Evolutionary conservation across 2,329 filamentous ascomycete species (phyloP), one percentile per base, ranked within the genome.

Genomic region (Xylariales sp.): DNA sequence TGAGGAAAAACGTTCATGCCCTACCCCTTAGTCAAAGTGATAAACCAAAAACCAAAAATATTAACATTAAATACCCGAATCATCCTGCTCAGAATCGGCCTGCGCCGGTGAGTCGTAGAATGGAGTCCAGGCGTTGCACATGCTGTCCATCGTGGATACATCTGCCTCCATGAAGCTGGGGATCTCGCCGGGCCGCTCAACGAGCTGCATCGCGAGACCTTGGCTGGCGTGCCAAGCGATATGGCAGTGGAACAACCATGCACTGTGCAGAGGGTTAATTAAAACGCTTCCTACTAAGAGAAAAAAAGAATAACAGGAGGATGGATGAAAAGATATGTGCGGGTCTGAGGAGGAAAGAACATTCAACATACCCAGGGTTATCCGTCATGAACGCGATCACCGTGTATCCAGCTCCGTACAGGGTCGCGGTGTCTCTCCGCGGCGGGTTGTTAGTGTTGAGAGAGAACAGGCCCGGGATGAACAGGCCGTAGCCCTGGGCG

Each of bases 171-270:
- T 33, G 0, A 39, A 35, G 25, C 59, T 53, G 33, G 63, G 43
- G 32, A 54, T 29, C 37, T 53, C 43, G 19, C 25, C 16, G n/a
- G 36, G 11, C 20, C 52, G 45, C 41, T 60, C 60, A 35, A 77
- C 44, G 46, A 76, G 74, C 51, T 78, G 74, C 35, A 76, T 50
- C 2, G 65, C 70, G 6, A 77, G 63, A 17, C 70, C 72, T 45
- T 67, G 60, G 35, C 53, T 56, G 12, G 69, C 60, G 46, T 76
- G 72, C 69, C 63, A 71, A 15, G 63, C 63, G 37, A 70, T 69
- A 46, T 70, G 63, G 47, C 64, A n/a, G n/a, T n/a, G n/a, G n/a
- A n/a, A n/a, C n/a, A n/a, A n/a, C n/a, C n/a, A n/a, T n/a, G n/a
- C n/a, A 69, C n/a, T n/a, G n/a, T n/a, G n/a, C n/a, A n/a, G n/a